Evolutionary conservation across 2,329 filamentous ascomycete genomes (phyloP), one percentile per base, ranked within the genome.

Genomic region (Phaeosphaeriaceae sp.): DNA sequence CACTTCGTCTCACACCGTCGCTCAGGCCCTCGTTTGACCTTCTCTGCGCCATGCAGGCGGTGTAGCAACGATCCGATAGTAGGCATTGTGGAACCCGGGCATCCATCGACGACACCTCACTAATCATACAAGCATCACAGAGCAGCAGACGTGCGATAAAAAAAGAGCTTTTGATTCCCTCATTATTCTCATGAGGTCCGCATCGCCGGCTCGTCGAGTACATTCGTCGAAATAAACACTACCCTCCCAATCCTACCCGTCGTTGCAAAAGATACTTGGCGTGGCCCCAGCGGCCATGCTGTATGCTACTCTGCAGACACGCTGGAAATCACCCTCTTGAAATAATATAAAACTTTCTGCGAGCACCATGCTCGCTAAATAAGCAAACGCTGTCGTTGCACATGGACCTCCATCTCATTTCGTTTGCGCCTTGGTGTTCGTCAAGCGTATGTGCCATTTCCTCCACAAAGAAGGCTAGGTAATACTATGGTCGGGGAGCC

Each of bases 141-240:
- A 13, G 11, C 31, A 36, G 13, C 7, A 36, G 13, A 11, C 31
- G 11, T 36, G 31, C 31, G 13, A 15, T 36, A 21, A 44, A 64
- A 64, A 66, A 70, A 73, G 66, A 75, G 73, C 74, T 76, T 76
- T 76, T 76, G 66, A 75, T 76, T 76, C 68, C 66, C 72, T 76
- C 72, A 70, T 74, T 71, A 71, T 72, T 68, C 58, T 74, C 70
- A 72, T 67, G 64, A 70, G 61, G 58, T 56, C 65, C 59, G 52
- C 49, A 55, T 66, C 68, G 57, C 68, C 59, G 60, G 59, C 62
- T 66, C 61, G 51, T 67, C 58, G 60, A 61, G 24, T 57, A 60
- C 53, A 47, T 47, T 57, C 60, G 49, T 57, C 44, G 60, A 60
- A 68, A 61, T 66, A 73, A 62, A 69, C 67, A 72, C 65, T 65